These are phyloP conservation scores for Vanilla planifolia DNA, from an alignment of 106 monocot species.

Conservation along the genomic window DNA sequence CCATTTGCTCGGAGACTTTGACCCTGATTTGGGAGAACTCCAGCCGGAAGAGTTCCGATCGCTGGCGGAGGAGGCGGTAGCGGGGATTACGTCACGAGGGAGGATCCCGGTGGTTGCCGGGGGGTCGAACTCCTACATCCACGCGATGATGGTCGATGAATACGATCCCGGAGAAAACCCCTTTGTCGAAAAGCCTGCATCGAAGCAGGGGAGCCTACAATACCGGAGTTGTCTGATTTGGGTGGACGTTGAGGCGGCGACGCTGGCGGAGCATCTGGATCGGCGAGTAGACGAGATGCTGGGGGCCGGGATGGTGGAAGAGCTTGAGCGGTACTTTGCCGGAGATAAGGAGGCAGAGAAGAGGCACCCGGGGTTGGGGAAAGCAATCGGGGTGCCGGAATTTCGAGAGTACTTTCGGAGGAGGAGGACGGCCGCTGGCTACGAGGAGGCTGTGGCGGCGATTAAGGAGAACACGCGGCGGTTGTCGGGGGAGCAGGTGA, in stretches of 20 bases:
- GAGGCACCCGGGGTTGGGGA: slow-evolving; percentile 33
- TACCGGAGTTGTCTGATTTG: slow-evolving; percentile 40
- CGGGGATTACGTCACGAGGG: slow-evolving; percentile 3
- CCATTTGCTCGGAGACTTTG: slow-evolving; percentile 28
- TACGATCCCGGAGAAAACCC: not conserved
- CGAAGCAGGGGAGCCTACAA: slow-evolving; percentile 6
- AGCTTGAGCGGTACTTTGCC: slow-evolving; percentile 48
- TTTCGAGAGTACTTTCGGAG: slow-evolving; percentile 35
- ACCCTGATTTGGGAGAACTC: slow-evolving; percentile 13
- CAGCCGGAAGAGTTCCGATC: not conserved
- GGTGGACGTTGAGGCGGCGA: slow-evolving; percentile 37
- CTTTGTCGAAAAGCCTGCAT: not conserved
- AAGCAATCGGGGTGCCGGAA: slow-evolving; percentile 79
- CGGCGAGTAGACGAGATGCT: slow-evolving; percentile 61
- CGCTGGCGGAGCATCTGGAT: slow-evolving; percentile 30
- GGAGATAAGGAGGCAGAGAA: slow-evolving; percentile 9
- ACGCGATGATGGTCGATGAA: slow-evolving; percentile 18
- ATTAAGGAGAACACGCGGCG: slow-evolving; percentile 66
- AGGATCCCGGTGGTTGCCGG: slow-evolving; percentile 61
- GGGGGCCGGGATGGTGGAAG: slow-evolving; percentile 56
- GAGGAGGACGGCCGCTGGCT: slow-evolving; percentile 5
- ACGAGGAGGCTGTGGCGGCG: slow-evolving; percentile 34
- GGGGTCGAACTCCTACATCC: slow-evolving; percentile 44
- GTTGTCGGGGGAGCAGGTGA: slow-evolving; percentile 55
- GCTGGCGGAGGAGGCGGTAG: slow-evolving; percentile 6